phyloP scores from a whole-genome alignment of 1,284 basidiomycete genomes.

The Tylopilus sp. region DNA sequence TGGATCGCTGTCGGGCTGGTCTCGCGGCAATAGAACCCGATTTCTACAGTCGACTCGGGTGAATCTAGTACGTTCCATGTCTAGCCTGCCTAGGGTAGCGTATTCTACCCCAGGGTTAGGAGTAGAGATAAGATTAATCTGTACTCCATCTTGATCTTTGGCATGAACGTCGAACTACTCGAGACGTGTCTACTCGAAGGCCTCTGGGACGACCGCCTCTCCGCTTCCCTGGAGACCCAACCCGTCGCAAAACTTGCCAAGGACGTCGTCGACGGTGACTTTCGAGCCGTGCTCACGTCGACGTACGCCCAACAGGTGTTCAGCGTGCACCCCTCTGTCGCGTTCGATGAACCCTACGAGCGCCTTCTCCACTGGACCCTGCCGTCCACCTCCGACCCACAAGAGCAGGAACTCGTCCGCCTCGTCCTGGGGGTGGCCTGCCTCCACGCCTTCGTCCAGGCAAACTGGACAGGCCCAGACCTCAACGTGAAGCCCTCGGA shows the following conservation, averaged over 20 bases:
- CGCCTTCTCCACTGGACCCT: constrained; percentile 34
- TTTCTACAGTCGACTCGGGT: no score
- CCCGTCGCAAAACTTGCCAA: constrained; percentile 36
- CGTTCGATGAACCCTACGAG: constrained; percentile 21
- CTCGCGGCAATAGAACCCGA: no score
- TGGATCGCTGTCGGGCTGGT: no score
- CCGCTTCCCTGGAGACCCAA: constrained; percentile 11
- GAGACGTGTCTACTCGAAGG: constrained; percentile 52
- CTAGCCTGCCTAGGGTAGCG: no score
- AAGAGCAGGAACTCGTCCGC: constrained; percentile 47
- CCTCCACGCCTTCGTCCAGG: constrained; percentile 87
- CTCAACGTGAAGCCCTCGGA: constrained; percentile 59
- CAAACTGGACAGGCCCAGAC: constrained; percentile 96
- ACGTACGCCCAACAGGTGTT: constrained; percentile 46
- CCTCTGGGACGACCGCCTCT: constrained; percentile 39
- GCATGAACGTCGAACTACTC: constrained; percentile 35
- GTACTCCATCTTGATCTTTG: neutral
- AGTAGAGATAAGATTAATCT: neutral
- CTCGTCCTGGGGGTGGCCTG: constrained; percentile 73
- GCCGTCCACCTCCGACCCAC: constrained; percentile 13
- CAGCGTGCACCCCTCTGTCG: constrained; percentile 18
- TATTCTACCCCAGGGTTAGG: no score
- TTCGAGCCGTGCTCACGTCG: constrained; percentile 50
- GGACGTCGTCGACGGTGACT: constrained; percentile 44
- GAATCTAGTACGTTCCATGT: no score